Evolutionary conservation across 768 basidiomycete genomes (phyloP), one percentile per base, ranked within the genome.

Genomic region (Calvatia gigantea): DNA sequence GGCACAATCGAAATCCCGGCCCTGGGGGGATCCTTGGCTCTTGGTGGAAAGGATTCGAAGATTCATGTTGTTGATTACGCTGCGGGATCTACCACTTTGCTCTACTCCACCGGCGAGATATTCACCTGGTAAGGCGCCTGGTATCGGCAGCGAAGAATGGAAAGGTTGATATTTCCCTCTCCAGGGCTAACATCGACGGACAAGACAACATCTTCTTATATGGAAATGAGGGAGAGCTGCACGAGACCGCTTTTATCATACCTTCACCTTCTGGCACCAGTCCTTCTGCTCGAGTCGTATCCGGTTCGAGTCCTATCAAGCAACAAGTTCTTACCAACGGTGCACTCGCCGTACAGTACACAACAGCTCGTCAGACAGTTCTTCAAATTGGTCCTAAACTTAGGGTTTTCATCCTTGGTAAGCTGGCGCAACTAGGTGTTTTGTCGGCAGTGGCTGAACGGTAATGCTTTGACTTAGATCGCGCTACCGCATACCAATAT

Each of bases 41-140:
- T 81, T n/a, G 69, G 71, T 53, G 79, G 79, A n/a, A 78, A 75
- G 63, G 78, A 81, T 58, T 79, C 79, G 0, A 81, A 81, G 62
- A 69, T 80, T 32, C 75, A 79, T 54, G 72, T 81, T 11, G 76
- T 79, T 1, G 78, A 80, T 58, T 80, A 80, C 54, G 53, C 56
- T 19, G 78, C 78, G 38, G 79, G 79, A 12, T 69, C 69, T 6
- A 75, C 68, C 5, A 71, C 69, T 25, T 44, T 80, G 38, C 59
- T 80, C 2, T 80, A 80, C 54, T 80, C 79, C 4, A 76, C 77
- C 12, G 77, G 67, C 4, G 79, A 81, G 62, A 73, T 80, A 19
- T 62, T 80, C 61, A 78, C 78, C 6, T 81, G 79, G 79, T 74
- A 58, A 44, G 61, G 3, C 27, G 15, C 15, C 11, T n/a, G n/a